Evolutionary conservation across 139 green algal genomes (phyloP), one percentile per base, ranked within the genome.

Genomic region (Pleodorina starrii): DNA sequence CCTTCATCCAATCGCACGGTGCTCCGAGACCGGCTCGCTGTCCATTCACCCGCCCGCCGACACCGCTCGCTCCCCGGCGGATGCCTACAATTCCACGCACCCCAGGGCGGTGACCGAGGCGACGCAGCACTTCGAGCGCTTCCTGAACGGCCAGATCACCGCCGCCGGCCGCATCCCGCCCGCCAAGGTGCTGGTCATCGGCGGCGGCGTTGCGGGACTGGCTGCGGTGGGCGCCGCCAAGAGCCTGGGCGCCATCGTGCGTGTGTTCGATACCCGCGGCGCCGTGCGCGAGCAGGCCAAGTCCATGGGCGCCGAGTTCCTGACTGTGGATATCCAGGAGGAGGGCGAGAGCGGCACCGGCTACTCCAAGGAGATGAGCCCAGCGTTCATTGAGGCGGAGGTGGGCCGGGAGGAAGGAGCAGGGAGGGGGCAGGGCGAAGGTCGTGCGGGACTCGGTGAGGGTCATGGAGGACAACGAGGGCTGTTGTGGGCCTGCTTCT

Each of bases 101-200:
- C 90, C 78, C 90, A 94, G 96, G 54, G 95, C 96, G 17, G 93
- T 98, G 12, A 89, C 97, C 1, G 96, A 98, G 92, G 96, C 96
- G 0, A 93, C 94, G 0, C 86, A 95, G 57, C 87, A 96, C 89
- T 98, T 98, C 90, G 94, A 94, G 11, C 92, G 96, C 75, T 97
- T 98, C 94, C 97, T 98, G 90, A 95, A 94, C 6, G 95, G 95
- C 32, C 95, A 99, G 94, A 99, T 99, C 91, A 99, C 97, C 0
- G 97, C 97, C 9, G 97, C 97, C 21, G 97, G 97, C 19, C 90
- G 94, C 63, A 93, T 97, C 27, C 95, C 95, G 0, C 96, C 96
- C 5, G 95, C 95, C 82, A 95, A 96, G 91, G 92, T 96, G 79
- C 79, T 90, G 0, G 86, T 92, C 11, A 90, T 92, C 12, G 87